These are phyloP conservation scores for Skeletonema potamos DNA, from an alignment of 108 stramenopile genomes.

Conservation along the genomic window DNA sequence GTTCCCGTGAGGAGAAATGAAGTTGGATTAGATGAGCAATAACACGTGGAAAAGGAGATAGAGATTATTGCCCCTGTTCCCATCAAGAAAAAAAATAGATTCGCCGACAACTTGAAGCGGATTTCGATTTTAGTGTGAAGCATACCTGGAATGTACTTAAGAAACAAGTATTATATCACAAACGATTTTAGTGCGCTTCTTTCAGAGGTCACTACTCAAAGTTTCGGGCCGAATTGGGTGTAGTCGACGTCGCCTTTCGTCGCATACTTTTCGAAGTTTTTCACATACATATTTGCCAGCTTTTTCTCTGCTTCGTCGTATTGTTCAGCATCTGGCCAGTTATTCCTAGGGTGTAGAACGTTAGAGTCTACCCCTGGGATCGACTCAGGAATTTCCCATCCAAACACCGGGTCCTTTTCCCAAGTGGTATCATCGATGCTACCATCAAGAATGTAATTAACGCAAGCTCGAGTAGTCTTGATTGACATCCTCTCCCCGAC, in stretches of 20 bases:
- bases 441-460: constrained; percentile 95
- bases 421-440: constrained; percentile 81
- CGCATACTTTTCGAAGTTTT: constrained; percentile 95
- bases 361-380: constrained; percentile 80
- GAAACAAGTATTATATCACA: background rate
- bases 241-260: constrained; percentile 80
- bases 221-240: constrained; percentile 82
- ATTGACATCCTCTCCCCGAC: constrained; percentile 96
- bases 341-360: constrained; percentile 85
- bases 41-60: background rate
- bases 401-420: constrained; percentile 84
- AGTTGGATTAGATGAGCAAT: background rate
- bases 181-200: background rate
- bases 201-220: constrained; percentile 16
- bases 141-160: too few relatives aligned
- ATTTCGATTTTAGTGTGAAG: too few relatives aligned
- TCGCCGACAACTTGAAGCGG: background rate
- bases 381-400: constrained; percentile 86
- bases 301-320: constrained; percentile 89
- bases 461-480: constrained; percentile 93
- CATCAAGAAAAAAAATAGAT: background rate
- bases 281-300: constrained; percentile 89
- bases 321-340: constrained; percentile 85
- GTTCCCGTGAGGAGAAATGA: background rate
- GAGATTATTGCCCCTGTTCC: background rate